These are phyloP conservation scores for Solanum ossicruentum DNA, from an alignment of 257 asterid species.

Conservation along the genomic window DNA sequence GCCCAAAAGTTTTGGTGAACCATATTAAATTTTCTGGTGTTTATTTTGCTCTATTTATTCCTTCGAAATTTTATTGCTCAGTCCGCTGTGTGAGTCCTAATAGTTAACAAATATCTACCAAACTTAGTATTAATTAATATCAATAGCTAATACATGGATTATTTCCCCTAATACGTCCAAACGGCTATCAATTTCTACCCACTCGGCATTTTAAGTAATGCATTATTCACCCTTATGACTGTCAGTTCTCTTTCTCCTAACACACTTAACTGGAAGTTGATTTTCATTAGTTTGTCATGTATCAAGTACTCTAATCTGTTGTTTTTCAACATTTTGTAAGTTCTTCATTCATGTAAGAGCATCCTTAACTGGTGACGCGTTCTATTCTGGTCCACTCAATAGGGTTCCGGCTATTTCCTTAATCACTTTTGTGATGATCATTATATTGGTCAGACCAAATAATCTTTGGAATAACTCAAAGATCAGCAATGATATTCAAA, in stretches of 20 bases:
- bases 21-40: no score
- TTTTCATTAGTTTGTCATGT: background rate
- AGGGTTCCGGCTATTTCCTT: conserved; percentile 6
- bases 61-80: no score
- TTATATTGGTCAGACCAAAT: conserved; percentile 3
- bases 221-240: background rate
- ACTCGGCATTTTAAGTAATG: background rate
- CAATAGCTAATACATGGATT: no score
- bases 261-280: background rate
- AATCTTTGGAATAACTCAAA: conserved; percentile 12
- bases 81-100: no score
- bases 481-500: background rate
- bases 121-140: no score
- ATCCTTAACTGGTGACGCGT: conserved; percentile 8
- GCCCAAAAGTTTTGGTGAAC: no score
- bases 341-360: background rate
- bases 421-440: conserved; percentile 16
- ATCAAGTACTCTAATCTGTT: background rate
- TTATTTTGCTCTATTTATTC: no score
- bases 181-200: no score
- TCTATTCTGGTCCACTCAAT: conserved; percentile 3
- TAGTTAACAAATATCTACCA: no score
- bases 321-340: background rate
- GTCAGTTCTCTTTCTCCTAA: no score
- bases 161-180: no score